Evolutionary conservation across 768 basidiomycete species (phyloP), one percentile per base, ranked within the genome.

Genomic region (Tremella yokohamensis): DNA sequence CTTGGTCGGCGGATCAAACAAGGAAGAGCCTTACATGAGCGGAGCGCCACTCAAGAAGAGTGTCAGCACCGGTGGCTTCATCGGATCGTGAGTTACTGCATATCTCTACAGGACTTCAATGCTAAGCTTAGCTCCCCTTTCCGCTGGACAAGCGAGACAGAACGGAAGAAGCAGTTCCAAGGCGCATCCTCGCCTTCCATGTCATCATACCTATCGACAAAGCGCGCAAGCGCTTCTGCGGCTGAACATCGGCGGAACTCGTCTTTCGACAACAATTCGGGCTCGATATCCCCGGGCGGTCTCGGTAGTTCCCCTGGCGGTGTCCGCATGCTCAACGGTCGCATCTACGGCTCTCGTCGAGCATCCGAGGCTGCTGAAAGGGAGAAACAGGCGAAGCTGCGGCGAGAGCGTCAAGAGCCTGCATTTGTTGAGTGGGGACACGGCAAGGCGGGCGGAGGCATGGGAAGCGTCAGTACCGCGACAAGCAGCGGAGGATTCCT

Each of bases 361-460:
- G 63, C 68, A 15, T 66, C 65, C 24, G 65, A 68, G 49, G 64
- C 60, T n/a, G 70, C 67, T 19, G 69, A 63, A 29, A 38, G 63
- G 37, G 64, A 66, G 42, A 63, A 62, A 38, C 16, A 54, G 25
- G n/a, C 52, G 13, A 52, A 40, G 37, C 22, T 25, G 9, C 51
- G 51, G 12, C 15, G 63, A 24, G 68, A 65, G 40, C 61, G 57
- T 45, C 62, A 57, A 19, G 87, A 89, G 61, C 87, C 87, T 29
- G 87, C 87, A 70, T 93, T 93, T 65, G 88, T 90, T 15, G 90
- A 93, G 75, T 93, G 90, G 90, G 90, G 90, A 0, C 61, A 64
- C 58, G 61, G 47, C 9, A 62, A 61, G 40, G 20, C 50, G 2
- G 88, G 87, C 57, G 88, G 88, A 29, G 88, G 88, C 1, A 86